Conservation (phyloP, 805 yeast species). For the Saturnispora galanensis region DNA sequence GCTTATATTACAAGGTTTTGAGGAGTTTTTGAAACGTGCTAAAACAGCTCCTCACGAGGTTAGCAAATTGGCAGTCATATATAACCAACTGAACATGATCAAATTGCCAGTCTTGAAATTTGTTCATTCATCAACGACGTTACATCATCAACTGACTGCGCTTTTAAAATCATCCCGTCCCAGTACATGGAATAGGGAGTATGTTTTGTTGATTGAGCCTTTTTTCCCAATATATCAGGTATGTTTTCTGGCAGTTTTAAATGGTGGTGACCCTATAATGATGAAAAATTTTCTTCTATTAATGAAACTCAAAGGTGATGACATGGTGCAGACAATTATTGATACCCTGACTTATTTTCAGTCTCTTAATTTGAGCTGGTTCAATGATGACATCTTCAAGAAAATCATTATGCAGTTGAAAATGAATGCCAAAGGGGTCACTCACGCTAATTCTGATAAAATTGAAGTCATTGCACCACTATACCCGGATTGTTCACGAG, state of each 20-base stretch:
- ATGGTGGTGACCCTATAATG: not conserved
- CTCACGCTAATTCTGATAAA: not conserved
- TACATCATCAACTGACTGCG: too few relatives aligned
- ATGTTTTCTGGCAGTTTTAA: not conserved
- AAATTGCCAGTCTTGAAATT: too few relatives aligned
- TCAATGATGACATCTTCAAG: not conserved
- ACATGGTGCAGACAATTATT: not conserved
- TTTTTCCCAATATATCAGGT: not conserved
- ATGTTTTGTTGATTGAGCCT: not conserved
- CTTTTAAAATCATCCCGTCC: too few relatives aligned
- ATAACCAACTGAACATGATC: not conserved
- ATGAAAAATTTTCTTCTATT: not conserved
- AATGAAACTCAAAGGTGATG: not conserved
- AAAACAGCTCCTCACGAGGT: not conserved
- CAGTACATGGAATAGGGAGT: too few relatives aligned
- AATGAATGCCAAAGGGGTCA: not conserved
- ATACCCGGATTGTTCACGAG: constrained; percentile 7
- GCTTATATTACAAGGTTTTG: not conserved
- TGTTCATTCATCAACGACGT: too few relatives aligned
- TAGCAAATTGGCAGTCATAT: not conserved
- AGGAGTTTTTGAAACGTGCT: not conserved
- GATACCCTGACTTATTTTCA: not conserved
- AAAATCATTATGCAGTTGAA: not conserved
- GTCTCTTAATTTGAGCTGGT: constrained; percentile 1
- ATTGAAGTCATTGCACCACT: constrained; percentile 2